These are phyloP conservation scores for Crataegus laevigata DNA, from an alignment of 306 rosid species.

Conservation along the genomic window DNA sequence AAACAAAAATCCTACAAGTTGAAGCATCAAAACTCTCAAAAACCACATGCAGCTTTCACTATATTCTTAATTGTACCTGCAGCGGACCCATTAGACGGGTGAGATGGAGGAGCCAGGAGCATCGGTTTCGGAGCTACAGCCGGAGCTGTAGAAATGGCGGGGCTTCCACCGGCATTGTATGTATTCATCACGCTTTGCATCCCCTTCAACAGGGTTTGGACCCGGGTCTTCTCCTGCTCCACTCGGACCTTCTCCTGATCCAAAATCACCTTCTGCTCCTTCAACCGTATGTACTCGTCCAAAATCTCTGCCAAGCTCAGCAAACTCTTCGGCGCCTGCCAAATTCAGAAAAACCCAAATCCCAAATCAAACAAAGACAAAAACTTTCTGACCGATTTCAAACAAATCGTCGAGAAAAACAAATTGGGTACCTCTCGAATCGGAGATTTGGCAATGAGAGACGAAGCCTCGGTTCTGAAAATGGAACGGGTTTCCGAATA, in stretches of 20 bases:
- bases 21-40: background rate
- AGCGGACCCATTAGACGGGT: conserved; percentile 10
- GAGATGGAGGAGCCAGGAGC: conserved; percentile 23
- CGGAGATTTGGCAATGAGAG: conserved; percentile 55
- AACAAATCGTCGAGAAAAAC: background rate
- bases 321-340: conserved; percentile 57
- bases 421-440: conserved; percentile 42
- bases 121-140: conserved; percentile 13
- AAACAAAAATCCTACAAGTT: background rate
- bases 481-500: conserved; percentile 45
- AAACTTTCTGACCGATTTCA: background rate
- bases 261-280: conserved; percentile 57
- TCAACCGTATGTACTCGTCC: conserved; percentile 64
- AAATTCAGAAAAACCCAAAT: background rate
- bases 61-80: conserved; percentile 28
- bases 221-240: conserved; percentile 57
- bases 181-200: conserved; percentile 49
- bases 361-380: background rate
- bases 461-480: conserved; percentile 65
- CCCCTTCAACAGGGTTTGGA: conserved; percentile 51
- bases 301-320: conserved; percentile 54
- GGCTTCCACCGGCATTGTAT: conserved; percentile 35
- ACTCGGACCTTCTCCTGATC: conserved; percentile 50
- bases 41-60: background rate
- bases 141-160: background rate